Conservation (phyloP, 148 eudicot genomes). For the Dianthus caryophyllus region DNA sequence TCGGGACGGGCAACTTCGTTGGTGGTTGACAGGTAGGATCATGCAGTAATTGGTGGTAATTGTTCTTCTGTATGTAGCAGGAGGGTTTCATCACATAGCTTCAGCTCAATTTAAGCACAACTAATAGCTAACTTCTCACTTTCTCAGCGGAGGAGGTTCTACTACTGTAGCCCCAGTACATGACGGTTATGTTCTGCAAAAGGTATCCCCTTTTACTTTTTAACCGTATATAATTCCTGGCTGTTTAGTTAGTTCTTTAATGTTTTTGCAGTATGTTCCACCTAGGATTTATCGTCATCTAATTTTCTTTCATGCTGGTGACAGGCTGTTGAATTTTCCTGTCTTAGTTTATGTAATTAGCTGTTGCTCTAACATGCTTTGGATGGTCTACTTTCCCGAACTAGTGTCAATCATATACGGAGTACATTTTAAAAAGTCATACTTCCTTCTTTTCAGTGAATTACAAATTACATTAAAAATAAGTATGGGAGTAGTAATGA, state of each 20-base stretch:
- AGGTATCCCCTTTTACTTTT: slow-evolving; percentile 44
- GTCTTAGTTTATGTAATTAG: neutral
- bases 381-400: neutral
- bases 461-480: neutral
- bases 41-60: slow-evolving; percentile 8
- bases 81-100: neutral
- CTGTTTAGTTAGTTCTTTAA: neutral
- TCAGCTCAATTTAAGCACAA: slow-evolving; percentile 10
- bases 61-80: neutral
- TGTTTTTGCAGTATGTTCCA: slow-evolving; percentile 1
- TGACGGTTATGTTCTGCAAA: slow-evolving; percentile 97
- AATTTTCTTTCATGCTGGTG: slow-evolving; percentile 2
- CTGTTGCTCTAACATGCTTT: neutral
- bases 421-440: neutral
- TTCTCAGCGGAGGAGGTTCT: slow-evolving; percentile 92
- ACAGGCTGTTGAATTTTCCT: neutral
- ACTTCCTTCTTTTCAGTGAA: neutral
- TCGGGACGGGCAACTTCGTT: slow-evolving; percentile 93
- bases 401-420: neutral
- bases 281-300: neutral
- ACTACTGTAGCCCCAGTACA: slow-evolving; percentile 97
- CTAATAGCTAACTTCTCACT: slow-evolving; percentile 18
- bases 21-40: slow-evolving; percentile 78
- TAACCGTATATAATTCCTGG: slow-evolving; percentile 8
- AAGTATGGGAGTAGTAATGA: no score